Conservation (phyloP, 2,329 filamentous ascomycete genomes). For the Tolypocladium nubicola region DNA sequence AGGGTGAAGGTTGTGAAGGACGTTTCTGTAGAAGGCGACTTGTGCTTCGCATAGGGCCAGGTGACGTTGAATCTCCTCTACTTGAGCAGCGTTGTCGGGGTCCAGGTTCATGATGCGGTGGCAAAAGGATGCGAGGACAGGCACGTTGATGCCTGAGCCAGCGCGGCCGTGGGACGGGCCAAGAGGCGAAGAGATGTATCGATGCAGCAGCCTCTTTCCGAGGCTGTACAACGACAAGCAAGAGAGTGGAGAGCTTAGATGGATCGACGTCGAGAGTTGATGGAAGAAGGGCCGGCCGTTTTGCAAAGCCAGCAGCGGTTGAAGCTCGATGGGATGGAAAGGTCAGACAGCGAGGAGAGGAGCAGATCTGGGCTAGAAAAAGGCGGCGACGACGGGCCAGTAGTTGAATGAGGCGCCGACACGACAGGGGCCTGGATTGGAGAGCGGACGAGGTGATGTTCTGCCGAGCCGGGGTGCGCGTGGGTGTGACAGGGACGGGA, state of each 20-base stretch:
- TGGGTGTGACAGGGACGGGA: neutral
- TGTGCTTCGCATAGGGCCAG: neutral
- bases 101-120: conserved; percentile 1
- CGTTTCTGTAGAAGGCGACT: neutral
- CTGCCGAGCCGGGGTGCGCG: neutral
- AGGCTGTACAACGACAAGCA: neutral
- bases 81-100: neutral
- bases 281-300: neutral
- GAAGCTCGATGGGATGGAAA: neutral
- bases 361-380: neutral
- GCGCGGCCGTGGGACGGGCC: neutral
- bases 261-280: neutral
- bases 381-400: neutral
- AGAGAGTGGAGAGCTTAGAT: neutral
- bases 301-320: neutral
- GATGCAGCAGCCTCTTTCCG: neutral
- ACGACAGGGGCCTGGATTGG: neutral
- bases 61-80: conserved; percentile 1
- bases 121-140: neutral
- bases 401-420: neutral
- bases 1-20: neutral
- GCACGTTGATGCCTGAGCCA: neutral
- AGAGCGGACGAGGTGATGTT: neutral
- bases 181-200: neutral
- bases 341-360: neutral